Base-by-base conservation (phyloP, 768 basidiomycete genomes). In the Cyclocybe aegerita region DNA sequence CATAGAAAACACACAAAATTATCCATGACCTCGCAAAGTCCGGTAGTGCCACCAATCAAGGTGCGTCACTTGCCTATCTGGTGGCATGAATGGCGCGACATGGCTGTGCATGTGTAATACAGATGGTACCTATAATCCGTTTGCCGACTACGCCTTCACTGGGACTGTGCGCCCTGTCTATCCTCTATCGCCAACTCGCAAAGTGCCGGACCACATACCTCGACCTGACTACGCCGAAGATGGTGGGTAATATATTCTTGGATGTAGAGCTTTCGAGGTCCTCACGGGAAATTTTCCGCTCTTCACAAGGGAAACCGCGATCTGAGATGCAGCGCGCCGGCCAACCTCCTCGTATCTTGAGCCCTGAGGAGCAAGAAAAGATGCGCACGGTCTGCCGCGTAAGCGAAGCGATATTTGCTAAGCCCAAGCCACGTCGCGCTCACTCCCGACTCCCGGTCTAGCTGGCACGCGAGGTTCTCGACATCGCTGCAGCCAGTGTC, bases 401-500 rank as follows among this genome's bases (percentile, higher is more conserved):
- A 62, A 58, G 90, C 23, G 23, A 23, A 23, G 23, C 23, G 23
- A 23, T 46, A 11, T 38, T 38, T 37, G 36, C 23, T 30, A 11
- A n/a, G 12, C 23, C 23, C 9, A 12, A 8, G 14, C 23, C 16
- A 17, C 34, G 15, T 42, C 35, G 34, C 30, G 34, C 35, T 15
- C 44, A 11, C 30, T 16, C 43, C 37, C 33, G 0, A 2, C 23
- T 3, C n/a, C 33, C 43, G 48, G 47, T 16, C 40, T 59, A 98
- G 97, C 77, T 97, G 56, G 82, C 80, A 4, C 77, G 97, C 43
- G 93, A 99, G 71, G 86, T 99, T n/a, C 79, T 99, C 15, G 95
- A 98, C 66, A 77, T 91, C 49, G 88, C 91, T 12, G 96, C 95
- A 1, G 82, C 94, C 0, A 81, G 85, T 61, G 74, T 98, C 53